These are phyloP conservation scores for Dendrostoma leiphaemia DNA, from an alignment of 2,329 filamentous ascomycete genomes.

Conservation along the genomic window DNA sequence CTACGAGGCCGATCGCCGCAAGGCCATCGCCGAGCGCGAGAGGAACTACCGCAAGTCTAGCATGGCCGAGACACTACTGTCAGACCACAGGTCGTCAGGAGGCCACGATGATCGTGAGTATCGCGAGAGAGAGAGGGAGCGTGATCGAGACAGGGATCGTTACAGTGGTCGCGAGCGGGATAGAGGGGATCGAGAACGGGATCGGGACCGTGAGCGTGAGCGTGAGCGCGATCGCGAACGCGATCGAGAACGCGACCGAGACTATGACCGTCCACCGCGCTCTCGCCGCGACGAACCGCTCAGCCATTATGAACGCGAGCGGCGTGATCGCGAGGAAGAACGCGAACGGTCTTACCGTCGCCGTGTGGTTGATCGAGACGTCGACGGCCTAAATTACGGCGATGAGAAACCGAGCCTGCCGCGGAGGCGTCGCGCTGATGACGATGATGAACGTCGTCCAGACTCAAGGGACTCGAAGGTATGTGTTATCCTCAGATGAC, in stretches of 20 bases:
- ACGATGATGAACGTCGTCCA: constrained; percentile 64
- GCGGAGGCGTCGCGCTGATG: constrained; percentile 75
- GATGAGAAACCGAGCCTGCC: constrained; percentile 65
- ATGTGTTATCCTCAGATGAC: constrained; percentile 25
- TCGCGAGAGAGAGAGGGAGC: constrained; percentile 35
- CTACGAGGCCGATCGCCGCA: constrained; percentile 92
- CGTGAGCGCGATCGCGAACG: constrained; percentile 36
- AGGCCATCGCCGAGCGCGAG: constrained; percentile 90
- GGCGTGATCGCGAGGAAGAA: constrained; percentile 85
- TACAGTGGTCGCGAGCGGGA: constrained; percentile 34
- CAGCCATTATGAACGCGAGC: constrained; percentile 78
- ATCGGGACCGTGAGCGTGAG: constrained; percentile 33
- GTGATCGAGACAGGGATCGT: constrained; percentile 42
- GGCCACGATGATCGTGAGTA: constrained; percentile 43
- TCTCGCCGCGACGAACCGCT: constrained; percentile 59
- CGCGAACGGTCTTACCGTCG: constrained; percentile 85
- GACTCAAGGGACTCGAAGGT: constrained; percentile 69
- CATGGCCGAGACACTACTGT: constrained; percentile 63
- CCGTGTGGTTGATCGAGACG: constrained; percentile 67
- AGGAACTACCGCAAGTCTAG: constrained; percentile 83
- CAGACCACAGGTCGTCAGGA: constrained; percentile 49
- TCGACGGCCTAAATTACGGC: constrained; percentile 90
- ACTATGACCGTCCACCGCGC: constrained; percentile 50
- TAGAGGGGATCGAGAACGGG: constrained; percentile 30
- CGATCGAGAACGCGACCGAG: constrained; percentile 39